phyloP scores from a whole-genome alignment of 768 basidiomycete genomes.

The Mycena polygramma region DNA sequence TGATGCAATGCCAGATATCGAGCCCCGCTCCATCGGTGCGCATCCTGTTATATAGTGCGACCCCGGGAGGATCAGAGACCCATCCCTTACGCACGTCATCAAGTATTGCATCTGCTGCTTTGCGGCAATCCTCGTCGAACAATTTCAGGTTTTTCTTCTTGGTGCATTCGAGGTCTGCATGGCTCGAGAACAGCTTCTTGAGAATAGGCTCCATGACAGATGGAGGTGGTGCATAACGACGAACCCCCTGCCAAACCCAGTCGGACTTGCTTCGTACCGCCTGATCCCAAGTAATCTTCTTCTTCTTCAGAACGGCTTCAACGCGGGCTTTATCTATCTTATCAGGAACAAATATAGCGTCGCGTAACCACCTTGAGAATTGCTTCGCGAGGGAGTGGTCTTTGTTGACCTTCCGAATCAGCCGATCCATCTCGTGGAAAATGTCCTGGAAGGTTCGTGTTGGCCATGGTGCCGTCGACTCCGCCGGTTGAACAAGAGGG shows the following conservation, averaged over 20 bases:
- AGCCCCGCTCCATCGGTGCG: not conserved
- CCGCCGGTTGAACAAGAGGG: not conserved
- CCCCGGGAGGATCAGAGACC: constrained; percentile 6
- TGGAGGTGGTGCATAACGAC: not conserved
- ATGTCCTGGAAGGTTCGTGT: constrained; percentile 14
- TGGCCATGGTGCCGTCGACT: not conserved
- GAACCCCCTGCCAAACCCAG: constrained; percentile 13
- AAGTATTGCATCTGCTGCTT: not conserved
- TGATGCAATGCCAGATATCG: not conserved
- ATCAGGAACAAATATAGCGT: constrained; percentile 10
- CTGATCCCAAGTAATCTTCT: constrained; percentile 8
- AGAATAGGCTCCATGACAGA: not conserved
- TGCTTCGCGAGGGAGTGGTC: constrained; percentile 9
- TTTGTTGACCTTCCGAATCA: not conserved
- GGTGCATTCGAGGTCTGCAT: not conserved
- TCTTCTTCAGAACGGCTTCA: not conserved
- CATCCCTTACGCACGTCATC: constrained; percentile 8
- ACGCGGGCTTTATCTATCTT: not conserved
- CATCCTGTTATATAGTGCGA: constrained; percentile 4
- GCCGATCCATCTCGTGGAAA: not conserved
- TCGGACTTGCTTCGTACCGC: not conserved
- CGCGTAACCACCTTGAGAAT: constrained; percentile 10
- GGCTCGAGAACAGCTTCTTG: not conserved
- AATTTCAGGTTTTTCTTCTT: not conserved
- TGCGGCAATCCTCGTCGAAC: not conserved